Conservation (phyloP, 2,329 filamentous ascomycete species). For the Aspergillus chevalieri region DNA sequence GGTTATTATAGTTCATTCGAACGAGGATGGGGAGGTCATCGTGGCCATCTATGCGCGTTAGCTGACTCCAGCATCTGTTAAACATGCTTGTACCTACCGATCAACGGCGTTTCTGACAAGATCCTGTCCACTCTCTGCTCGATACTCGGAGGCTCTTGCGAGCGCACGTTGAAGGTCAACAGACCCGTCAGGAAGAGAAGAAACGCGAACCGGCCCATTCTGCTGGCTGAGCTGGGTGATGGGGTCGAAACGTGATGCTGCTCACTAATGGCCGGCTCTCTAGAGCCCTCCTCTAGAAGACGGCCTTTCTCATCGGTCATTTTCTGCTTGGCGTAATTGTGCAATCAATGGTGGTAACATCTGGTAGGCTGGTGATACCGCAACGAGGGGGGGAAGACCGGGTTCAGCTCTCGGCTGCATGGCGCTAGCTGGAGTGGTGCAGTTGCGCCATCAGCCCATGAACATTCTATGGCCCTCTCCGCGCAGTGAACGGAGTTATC, state of each 20-base stretch:
- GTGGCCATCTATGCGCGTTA: slow-evolving; percentile 64
- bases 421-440: too few relatives aligned
- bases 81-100: slow-evolving; percentile 29
- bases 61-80: not conserved
- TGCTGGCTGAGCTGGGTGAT: not conserved
- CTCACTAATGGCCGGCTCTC: not conserved
- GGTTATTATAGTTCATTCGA: slow-evolving; percentile 62
- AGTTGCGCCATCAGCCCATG: too few relatives aligned
- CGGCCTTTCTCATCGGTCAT: not conserved
- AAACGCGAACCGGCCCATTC: not conserved
- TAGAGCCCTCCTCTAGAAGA: not conserved
- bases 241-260: not conserved
- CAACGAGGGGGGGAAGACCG: too few relatives aligned
- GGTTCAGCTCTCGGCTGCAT: too few relatives aligned
- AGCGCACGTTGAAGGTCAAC: slow-evolving; percentile 3
- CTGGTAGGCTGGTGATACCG: too few relatives aligned
- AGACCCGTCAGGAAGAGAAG: slow-evolving; percentile 5
- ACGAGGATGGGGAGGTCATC: slow-evolving; percentile 78
- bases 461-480: too few relatives aligned
- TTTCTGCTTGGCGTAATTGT: not conserved
- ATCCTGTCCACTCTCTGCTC: slow-evolving; percentile 40
- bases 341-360: not conserved
- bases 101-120: slow-evolving; percentile 42
- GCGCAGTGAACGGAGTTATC: too few relatives aligned
- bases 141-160: slow-evolving; percentile 14